Base-by-base conservation (phyloP, 495 filamentous ascomycete genomes). In the Cairneyella variabilis region DNA sequence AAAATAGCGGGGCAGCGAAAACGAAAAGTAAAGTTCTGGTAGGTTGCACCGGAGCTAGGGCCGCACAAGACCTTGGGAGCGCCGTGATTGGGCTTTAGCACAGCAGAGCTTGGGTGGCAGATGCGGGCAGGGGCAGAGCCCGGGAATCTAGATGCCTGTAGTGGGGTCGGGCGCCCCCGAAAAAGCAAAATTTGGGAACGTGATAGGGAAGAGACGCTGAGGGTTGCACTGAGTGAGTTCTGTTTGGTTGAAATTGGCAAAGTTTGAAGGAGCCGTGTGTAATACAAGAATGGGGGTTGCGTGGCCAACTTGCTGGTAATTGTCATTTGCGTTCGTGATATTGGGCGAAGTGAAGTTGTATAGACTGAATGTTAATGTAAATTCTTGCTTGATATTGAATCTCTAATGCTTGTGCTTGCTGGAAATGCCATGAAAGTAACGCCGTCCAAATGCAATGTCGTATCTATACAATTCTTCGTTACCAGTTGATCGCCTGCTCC, bases 1-100 rank as follows among this genome's bases (percentile, higher is more conserved):
- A 2, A 17, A 18, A 34, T 34, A 36, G 56, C 50, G 50, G 54
- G 54, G 54, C 53, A 49, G 30, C 7, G 20, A 38, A 53, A 56
- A 56, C 44, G 47, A 47, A 23, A 47, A 47, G 27, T 20, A 18
- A 32, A 22, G 38, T 23, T 23, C 47, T 7, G 47, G 3, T 20
- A 20, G 21, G 14, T 14, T 28, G 32, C 32, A 2, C 4, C 22
- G 20, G 34, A 16, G n/a, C 28, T 3, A 34, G 17, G 18, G n/a
- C n/a, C n/a, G n/a, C n/a, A n/a, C n/a, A n/a, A n/a, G n/a, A n/a
- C n/a, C n/a, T n/a, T n/a, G n/a, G n/a, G n/a, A n/a, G n/a, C n/a
- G n/a, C n/a, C n/a, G n/a, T 16, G 27, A 47, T 30, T 47, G 44
- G 44, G 9, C 9, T 12, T 9, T 18, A 40, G 30, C 8, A 34